Evolutionary conservation across 495 filamentous ascomycete species (phyloP), one percentile per base, ranked within the genome.

Genomic region (Annulohypoxylon moriforme): DNA sequence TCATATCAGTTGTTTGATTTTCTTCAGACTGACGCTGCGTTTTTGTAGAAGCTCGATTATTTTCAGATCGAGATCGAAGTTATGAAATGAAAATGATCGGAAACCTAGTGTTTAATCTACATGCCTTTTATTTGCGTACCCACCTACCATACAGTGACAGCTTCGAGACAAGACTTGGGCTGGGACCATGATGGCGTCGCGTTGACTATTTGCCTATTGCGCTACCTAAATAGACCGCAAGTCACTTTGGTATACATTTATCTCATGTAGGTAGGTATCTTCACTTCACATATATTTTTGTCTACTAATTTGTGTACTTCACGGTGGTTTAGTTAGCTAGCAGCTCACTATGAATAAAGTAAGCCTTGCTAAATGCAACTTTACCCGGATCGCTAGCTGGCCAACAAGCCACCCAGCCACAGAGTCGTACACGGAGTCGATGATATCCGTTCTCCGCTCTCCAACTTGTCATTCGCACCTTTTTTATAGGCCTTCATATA

Each of bases 61-160:
- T 44, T 44, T 20, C 1, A 18, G n/a, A 18, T 18, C 40, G 40
- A 44, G 40, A 18, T 44, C 40, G 16, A 20, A 9, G n/a, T 20
- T 44, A 44, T 18, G 40, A 44, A 18, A 44, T 55, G 24, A 52
- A 40, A 40, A 22, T 55, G 47, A 52, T 13, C n/a, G 50, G 11
- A 29, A 20, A 55, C 14, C 29, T 34, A 55, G 50, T 20, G n/a
- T 55, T 55, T 55, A 31, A 34, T 55, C 50, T 55, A 18, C n/a
- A 16, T 11, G 20, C 9, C 29, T 10, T 2, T 53, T 22, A 13
- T 16, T 14, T 33, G 11, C 6, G 25, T 20, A 18, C 5, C 5
- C 10, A n/a, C n/a, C n/a, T n/a, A n/a, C n/a, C n/a, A n/a, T n/a
- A n/a, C n/a, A n/a, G n/a, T n/a, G n/a, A n/a, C n/a, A n/a, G n/a